Conservation (phyloP, 129 eudicot species). For the Solidago caesia region DNA sequence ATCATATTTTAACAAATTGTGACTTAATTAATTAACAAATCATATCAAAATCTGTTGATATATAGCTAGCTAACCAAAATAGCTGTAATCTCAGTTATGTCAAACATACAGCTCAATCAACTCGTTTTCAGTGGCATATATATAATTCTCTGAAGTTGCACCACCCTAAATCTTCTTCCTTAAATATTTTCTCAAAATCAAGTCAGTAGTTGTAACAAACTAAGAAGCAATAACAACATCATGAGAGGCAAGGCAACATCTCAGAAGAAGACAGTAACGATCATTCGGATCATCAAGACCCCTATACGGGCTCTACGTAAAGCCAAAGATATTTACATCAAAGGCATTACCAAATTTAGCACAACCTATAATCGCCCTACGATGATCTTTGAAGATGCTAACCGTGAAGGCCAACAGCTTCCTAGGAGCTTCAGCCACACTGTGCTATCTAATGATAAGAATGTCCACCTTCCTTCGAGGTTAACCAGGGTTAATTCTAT, state of each 20-base stretch:
- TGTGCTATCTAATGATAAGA: no score
- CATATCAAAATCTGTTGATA: background rate
- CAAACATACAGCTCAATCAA: slow-evolving; percentile 15
- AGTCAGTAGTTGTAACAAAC: background rate
- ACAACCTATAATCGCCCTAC: slow-evolving; percentile 22
- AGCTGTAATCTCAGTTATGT: background rate
- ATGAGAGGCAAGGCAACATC: slow-evolving; percentile 37
- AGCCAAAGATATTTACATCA: slow-evolving; percentile 52
- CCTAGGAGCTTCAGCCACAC: slow-evolving; percentile 4
- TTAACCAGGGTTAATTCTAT: slow-evolving; percentile 44
- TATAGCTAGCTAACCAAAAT: background rate
- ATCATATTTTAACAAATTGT: background rate
- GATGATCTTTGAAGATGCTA: slow-evolving; percentile 13
- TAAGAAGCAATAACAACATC: slow-evolving; percentile 6
- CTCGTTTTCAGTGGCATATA: slow-evolving; percentile 5
- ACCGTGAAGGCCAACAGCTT: slow-evolving; percentile 10
- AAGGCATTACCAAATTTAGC: slow-evolving; percentile 44
- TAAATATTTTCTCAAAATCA: background rate
- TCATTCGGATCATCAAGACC: slow-evolving; percentile 33
- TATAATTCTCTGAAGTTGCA: background rate
- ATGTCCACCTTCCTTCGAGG: slow-evolving; percentile 34
- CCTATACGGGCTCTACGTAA: slow-evolving; percentile 45
- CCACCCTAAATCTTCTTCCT: no score
- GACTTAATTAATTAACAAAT: background rate
- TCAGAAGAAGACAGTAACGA: slow-evolving; percentile 24